Percentiles rank a stretch among this genome's conserved stretches.
These are phyloP conservation scores for Leucaena leucocephala DNA, from an alignment of 306 rosid species.

Conservation along the genomic window DNA sequence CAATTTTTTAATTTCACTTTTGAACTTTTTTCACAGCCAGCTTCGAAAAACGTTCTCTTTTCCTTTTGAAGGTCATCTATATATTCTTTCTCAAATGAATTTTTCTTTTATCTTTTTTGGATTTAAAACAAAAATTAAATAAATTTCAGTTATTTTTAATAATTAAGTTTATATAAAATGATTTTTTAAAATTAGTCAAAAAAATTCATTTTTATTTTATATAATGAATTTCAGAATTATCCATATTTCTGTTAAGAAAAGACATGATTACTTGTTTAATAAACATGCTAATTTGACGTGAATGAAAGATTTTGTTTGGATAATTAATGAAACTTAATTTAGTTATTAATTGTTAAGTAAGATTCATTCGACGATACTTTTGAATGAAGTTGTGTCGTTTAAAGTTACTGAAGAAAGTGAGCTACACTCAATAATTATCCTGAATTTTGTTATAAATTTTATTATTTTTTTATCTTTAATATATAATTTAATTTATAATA, in stretches of 20 bases:
- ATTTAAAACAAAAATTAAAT: too few relatives aligned
- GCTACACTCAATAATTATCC: too few relatives aligned
- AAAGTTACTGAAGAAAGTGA: not conserved
- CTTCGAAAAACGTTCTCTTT: not conserved
- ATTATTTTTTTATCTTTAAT: too few relatives aligned
- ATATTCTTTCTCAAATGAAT: not conserved
- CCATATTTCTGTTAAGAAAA: not conserved
- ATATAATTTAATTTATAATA: too few relatives aligned
- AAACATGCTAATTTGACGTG: not conserved
- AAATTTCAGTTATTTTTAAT: too few relatives aligned
- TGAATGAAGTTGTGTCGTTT: not conserved
- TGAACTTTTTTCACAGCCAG: not conserved
- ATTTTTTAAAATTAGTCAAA: too few relatives aligned
- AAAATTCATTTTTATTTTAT: too few relatives aligned
- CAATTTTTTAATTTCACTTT: not conserved
- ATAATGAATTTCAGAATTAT: not conserved
- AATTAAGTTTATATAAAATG: too few relatives aligned
- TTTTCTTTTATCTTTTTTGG: not conserved
- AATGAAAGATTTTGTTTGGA: not conserved
- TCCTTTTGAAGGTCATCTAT: not conserved
- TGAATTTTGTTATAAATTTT: too few relatives aligned
- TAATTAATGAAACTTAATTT: not conserved
- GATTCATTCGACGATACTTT: not conserved
- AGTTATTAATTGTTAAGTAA: not conserved
- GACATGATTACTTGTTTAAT: not conserved